Base-by-base conservation (phyloP, 106 monocot genomes). In the Acorus gramineus region DNA sequence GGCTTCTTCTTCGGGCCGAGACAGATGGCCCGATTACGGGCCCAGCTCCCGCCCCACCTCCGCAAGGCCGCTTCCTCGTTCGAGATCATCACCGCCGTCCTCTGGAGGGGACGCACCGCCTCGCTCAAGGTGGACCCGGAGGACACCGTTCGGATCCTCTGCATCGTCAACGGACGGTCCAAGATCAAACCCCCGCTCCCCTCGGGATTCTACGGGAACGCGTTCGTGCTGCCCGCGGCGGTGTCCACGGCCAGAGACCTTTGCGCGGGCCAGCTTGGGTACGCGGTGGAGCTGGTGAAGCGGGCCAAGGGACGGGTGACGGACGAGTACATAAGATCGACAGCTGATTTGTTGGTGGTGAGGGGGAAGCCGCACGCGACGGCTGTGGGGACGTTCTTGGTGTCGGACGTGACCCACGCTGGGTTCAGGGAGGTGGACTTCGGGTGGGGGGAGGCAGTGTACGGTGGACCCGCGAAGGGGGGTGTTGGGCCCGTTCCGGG, bases 161-260 rank as follows among this genome's bases (percentile, higher is more conserved):
- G 68, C 84, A 76, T 81, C 69, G 78, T 84, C 10, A 81, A 67
- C 28, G 73, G 65, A 0, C 75, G 83, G 8, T 64, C 55, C 51
- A 76, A 70, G 63, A 13, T 51, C 28, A 49, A 60, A 11, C 49
- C 60, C 0, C 52, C 14, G 11, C 44, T 86, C 11, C 86, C 90
- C 2, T 28, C 8, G 0, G 90, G 90, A 7, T 91, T 71, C 84
- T 91, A 86, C 51, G 90, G 90, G 3, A 91, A 91, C 58, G 83
- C 83, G 1, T 74, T 91, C 54, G 78, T 78, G 4, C 79, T 79
- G 61, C 72, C 80, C 4, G 72, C 64, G 42, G 89, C 82, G 5
- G 56, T 78, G 5, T 50, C 82, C 4, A 61, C 64, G 7, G 85
- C 82, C 7, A 65, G 69, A 5, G 61, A 63, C 58, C 77, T 90